phyloP scores from a whole-genome alignment of 257 asterid species.

The Phtheirospermum japonicum region DNA sequence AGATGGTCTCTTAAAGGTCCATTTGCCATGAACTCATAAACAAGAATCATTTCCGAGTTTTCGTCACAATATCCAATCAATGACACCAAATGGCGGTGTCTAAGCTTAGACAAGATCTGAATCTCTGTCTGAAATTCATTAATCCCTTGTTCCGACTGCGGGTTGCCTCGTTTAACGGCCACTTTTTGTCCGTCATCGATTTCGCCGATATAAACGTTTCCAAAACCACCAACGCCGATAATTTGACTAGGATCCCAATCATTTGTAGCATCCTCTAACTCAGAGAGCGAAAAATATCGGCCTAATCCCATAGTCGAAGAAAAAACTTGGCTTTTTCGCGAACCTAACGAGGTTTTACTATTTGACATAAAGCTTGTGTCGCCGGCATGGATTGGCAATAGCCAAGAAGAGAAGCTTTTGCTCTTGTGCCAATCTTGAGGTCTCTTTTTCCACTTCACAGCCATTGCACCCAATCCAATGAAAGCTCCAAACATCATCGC shows the following conservation, averaged over 20 bases:
- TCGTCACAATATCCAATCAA: conserved; percentile 91
- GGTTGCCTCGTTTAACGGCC: conserved; percentile 88
- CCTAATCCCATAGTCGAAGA: conserved; percentile 53
- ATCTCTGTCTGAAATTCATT: conserved; percentile 90
- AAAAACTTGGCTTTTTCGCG: conserved; percentile 47
- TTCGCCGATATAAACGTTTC: conserved; percentile 68
- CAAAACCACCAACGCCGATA: conserved; percentile 89
- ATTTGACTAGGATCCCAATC: conserved; percentile 65
- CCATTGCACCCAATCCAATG: conserved; percentile 86
- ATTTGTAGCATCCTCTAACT: conserved; percentile 69
- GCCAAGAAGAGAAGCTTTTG: conserved; percentile 86
- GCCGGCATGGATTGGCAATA: conserved; percentile 69
- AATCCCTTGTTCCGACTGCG: conserved; percentile 93
- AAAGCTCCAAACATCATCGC: conserved; percentile 98
- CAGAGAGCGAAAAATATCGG: conserved; percentile 47
- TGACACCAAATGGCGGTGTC: conserved; percentile 90
- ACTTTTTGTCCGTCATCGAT: conserved; percentile 73
- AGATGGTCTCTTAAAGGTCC: conserved; percentile 87
- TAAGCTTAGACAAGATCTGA: conserved; percentile 79
- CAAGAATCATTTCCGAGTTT: conserved; percentile 83
- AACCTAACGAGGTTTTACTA: conserved; percentile 36
- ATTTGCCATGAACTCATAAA: conserved; percentile 83
- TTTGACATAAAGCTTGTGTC: conserved; percentile 40
- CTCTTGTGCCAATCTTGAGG: conserved; percentile 85
- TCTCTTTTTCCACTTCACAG: conserved; percentile 88